Percentiles rank a stretch among this genome's conserved stretches.
phyloP scores from a whole-genome alignment of 345 rosid genomes.

The Passiflora organensis region DNA sequence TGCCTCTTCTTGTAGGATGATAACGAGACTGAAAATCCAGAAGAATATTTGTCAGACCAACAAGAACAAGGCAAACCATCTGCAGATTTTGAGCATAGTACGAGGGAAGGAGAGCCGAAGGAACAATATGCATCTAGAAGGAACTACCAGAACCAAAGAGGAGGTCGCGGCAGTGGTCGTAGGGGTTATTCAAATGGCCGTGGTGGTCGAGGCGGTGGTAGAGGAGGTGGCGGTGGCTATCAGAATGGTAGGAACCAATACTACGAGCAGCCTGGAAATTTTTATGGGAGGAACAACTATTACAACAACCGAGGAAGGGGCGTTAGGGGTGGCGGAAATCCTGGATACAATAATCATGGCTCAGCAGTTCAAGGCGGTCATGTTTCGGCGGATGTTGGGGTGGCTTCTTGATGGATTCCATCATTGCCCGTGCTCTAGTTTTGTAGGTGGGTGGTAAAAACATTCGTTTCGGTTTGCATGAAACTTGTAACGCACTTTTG shows the following conservation, averaged over 20 bases:
- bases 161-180: conserved; percentile 61
- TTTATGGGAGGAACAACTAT: conserved; percentile 53
- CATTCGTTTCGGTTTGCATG: conserved; percentile 4
- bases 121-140: conserved; percentile 57
- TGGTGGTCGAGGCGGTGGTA: conserved; percentile 62
- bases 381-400: conserved; percentile 45
- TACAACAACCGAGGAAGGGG: conserved; percentile 62
- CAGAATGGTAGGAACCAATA: conserved; percentile 61
- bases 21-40: conserved; percentile 32
- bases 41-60: conserved; percentile 36
- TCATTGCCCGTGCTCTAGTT: not conserved
- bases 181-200: conserved; percentile 67
- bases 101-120: conserved; percentile 39
- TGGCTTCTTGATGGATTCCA: conserved; percentile 33
- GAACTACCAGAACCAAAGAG: conserved; percentile 60
- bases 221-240: conserved; percentile 56
- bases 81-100: conserved; percentile 34
- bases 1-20: conserved; percentile 41
- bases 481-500: conserved; percentile 5
- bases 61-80: conserved; percentile 38
- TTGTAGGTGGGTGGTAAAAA: conserved; percentile 8
- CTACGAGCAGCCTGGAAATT: conserved; percentile 63
- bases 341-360: conserved; percentile 36
- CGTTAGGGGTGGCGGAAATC: conserved; percentile 46
- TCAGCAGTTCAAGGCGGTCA: conserved; percentile 45